Evolutionary conservation across 805 yeast species (phyloP), one percentile per base, ranked within the genome.

Genomic region (Candida saitoana): DNA sequence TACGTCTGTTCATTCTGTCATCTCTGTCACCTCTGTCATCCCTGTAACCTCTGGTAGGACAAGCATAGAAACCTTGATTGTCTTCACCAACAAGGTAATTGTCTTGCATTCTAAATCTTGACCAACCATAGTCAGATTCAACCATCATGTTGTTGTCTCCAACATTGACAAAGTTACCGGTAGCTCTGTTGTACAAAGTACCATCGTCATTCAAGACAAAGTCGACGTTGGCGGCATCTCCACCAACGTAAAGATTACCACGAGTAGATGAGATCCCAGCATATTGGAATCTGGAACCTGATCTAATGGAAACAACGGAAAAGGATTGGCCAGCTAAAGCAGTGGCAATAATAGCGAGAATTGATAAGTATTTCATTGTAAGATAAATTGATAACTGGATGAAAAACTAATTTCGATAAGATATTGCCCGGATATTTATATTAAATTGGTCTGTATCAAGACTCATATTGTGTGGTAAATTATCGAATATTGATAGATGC

Each of bases 281-380:
- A 47, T 54, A 58, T 31, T 60, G 65, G 51, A 49, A 55, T 6
- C 34, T 40, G 7, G 62, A 49, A 8, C 62, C 65, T 6, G 64
- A 59, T 34, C 54, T 51, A 27, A 59, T 55, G 25, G 54, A 43
- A 22, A 56, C 39, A 14, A 55, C 46, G 18, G 45, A 36, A 41
- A 60, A 49, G 15, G 50, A 40, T 39, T 46, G 48, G 8, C 55
- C 59, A 15, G 64, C 59, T 19, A 52, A 40, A 22, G 61, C 63
- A 30, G 56, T 41, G 42, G 62, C 49, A 41, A 51, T 47, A 18
- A 58, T 29, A 27, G 59, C 41, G 36, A 55, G 43, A 31, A 52
- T 41, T 6, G 59, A 50, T 22, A 57, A 42, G 18, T 29, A 40
- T 33, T 36, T 22, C 44, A 43, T 39, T 3, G 16, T 38, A 12